Evolutionary conservation across 495 filamentous ascomycete species (phyloP).

Genomic region (Tuber aestivum): DNA sequence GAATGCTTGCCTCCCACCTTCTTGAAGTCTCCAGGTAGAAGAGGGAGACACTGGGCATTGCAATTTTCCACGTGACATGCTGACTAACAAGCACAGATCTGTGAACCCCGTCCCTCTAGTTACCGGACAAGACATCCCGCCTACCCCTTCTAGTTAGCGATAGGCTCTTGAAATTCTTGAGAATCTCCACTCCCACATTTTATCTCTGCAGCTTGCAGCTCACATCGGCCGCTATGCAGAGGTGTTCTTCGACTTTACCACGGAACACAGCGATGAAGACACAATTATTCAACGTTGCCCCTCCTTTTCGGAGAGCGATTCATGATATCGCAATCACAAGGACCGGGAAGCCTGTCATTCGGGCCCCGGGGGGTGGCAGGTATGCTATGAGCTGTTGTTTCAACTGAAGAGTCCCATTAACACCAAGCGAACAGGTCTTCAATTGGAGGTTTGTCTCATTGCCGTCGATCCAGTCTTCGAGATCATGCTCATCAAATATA

Average conservation of each 20-base stretch:
- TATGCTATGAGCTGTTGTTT: constrained; percentile 46
- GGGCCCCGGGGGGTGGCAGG: constrained; percentile 70
- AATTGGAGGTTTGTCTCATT: constrained; percentile 62
- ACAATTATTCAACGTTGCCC: constrained; percentile 12
- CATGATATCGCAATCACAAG: constrained; percentile 78
- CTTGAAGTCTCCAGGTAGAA: constrained; percentile 2
- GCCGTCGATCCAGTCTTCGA: constrained; percentile 2
- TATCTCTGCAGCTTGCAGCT: background rate
- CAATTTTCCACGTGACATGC: constrained; percentile 19
- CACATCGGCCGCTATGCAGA: constrained; percentile 32
- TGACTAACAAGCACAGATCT: constrained; percentile 16
- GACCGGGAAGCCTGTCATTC: constrained; percentile 80
- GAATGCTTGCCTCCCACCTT: constrained; percentile 1
- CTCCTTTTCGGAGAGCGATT: constrained; percentile 50
- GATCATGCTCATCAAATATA: constrained; percentile 19
- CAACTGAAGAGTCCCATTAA: background rate
- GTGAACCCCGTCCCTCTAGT: constrained; percentile 8
- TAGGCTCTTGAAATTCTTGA: background rate
- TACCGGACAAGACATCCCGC: constrained; percentile 14
- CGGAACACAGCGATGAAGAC: constrained; percentile 24
- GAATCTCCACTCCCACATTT: constrained; percentile 23
- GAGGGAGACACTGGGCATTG: background rate
- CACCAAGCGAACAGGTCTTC: constrained; percentile 57
- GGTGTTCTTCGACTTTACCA: constrained; percentile 38
- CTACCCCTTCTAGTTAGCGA: constrained; percentile 3